phyloP scores from a whole-genome alignment of 768 basidiomycete genomes.

The Mycena filopes region DNA sequence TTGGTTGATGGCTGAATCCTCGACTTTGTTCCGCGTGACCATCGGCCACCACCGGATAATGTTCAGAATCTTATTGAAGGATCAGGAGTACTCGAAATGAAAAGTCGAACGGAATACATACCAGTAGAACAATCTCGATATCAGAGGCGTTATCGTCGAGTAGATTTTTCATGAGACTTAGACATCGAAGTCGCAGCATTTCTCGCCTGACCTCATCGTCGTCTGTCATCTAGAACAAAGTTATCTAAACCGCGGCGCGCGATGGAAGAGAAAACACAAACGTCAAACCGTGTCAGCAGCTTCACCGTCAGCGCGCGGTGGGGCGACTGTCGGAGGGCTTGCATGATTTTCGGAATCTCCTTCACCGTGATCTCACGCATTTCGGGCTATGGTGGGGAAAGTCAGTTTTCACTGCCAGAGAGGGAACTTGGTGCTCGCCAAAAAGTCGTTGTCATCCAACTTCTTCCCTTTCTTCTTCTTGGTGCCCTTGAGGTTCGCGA shows the following conservation, averaged over 20 bases:
- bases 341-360: slow-evolving; percentile 92
- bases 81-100: slow-evolving; percentile 3
- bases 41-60: slow-evolving; percentile 85
- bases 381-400: slow-evolving; percentile 62
- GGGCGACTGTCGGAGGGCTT: slow-evolving; percentile 89
- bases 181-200: slow-evolving; percentile 92
- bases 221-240: slow-evolving; percentile 76
- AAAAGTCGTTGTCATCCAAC: slow-evolving; percentile 90
- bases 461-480: slow-evolving; percentile 94
- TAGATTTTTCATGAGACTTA: slow-evolving; percentile 91
- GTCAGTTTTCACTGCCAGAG: not conserved
- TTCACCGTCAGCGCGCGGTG: slow-evolving; percentile 86
- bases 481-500: slow-evolving; percentile 87
- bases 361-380: slow-evolving; percentile 79
- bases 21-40: slow-evolving; percentile 89
- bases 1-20: slow-evolving; percentile 75
- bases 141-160: slow-evolving; percentile 82
- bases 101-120: slow-evolving; percentile 48
- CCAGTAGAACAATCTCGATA: slow-evolving; percentile 73
- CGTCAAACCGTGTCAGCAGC: slow-evolving; percentile 87
- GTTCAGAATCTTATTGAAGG: slow-evolving; percentile 58
- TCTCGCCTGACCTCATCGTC: slow-evolving; percentile 82
- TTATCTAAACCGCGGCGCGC: not conserved
- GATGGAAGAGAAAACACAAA: slow-evolving; percentile 40
- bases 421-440: slow-evolving; percentile 57